These are phyloP conservation scores for Solanum ossicruentum DNA, from an alignment of 257 asterid species.

Conservation along the genomic window DNA sequence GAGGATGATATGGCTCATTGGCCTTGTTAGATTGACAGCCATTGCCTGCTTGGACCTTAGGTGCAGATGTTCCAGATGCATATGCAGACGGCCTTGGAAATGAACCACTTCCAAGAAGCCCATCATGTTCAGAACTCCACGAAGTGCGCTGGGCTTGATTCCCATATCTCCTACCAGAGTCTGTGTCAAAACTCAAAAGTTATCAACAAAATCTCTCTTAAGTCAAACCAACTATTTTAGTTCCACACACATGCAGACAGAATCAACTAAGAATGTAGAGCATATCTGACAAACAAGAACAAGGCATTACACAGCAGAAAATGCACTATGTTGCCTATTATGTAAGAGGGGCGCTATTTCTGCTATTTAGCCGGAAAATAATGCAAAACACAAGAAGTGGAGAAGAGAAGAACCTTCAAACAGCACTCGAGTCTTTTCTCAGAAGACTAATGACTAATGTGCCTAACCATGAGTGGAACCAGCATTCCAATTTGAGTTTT, in stretches of 20 bases:
- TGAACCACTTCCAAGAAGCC: conserved; percentile 97
- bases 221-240: neutral
- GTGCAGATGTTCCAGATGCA: conserved; percentile 45
- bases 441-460: neutral
- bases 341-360: neutral
- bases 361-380: neutral
- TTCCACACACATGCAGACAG: neutral
- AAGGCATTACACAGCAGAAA: neutral
- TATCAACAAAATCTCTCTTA: neutral
- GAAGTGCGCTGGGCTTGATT: conserved; percentile 52
- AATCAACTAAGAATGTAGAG: neutral
- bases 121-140: conserved; percentile 89
- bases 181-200: conserved; percentile 19
- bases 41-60: conserved; percentile 48
- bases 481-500: neutral
- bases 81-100: conserved; percentile 71
- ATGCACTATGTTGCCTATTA: neutral
- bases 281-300: neutral
- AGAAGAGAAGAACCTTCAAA: neutral
- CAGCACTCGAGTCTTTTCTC: neutral
- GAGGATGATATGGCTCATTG: conserved; percentile 90
- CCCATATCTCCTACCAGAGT: conserved; percentile 57
- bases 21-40: conserved; percentile 48
- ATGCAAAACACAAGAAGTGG: neutral
- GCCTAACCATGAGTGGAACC: neutral